Evolutionary conservation across 1,284 basidiomycete species (phyloP).

Genomic region (Meripilus lineatus): DNA sequence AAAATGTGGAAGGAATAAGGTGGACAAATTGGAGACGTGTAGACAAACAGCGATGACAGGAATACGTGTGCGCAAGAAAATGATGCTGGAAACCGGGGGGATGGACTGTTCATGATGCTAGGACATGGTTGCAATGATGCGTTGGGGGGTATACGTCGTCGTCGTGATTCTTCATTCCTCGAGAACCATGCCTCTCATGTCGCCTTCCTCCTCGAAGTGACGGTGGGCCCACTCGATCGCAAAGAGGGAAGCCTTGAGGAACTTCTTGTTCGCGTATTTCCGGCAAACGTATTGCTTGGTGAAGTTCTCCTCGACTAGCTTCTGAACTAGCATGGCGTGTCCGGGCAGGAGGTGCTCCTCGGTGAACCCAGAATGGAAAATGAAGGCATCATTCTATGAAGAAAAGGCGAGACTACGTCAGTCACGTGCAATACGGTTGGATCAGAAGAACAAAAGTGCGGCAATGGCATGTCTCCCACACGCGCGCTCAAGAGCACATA

Average conservation of each 20-base stretch:
- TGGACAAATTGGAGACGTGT: background rate
- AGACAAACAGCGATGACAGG: constrained; percentile 8
- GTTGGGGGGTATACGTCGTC: background rate
- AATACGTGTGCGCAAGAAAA: constrained; percentile 2
- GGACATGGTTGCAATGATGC: constrained; percentile 1
- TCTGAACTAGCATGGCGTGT: constrained; percentile 80
- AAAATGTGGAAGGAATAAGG: constrained; percentile 1
- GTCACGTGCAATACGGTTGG: constrained; percentile 43
- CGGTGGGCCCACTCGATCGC: constrained; percentile 64
- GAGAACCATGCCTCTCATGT: constrained; percentile 44
- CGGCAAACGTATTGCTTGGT: constrained; percentile 86
- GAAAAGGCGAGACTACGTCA: constrained; percentile 26
- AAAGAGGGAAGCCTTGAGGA: constrained; percentile 81
- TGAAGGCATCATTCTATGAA: constrained; percentile 80
- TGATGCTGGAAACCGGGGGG: background rate
- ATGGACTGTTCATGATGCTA: background rate
- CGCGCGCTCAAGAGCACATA: constrained; percentile 13
- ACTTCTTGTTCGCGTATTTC: constrained; percentile 98
- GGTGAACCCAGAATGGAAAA: constrained; percentile 91
- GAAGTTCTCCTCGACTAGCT: constrained; percentile 80
- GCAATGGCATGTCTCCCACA: constrained; percentile 19
- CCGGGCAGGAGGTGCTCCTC: constrained; percentile 87
- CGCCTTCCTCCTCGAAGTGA: constrained; percentile 24
- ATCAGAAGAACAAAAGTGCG: constrained; percentile 22
- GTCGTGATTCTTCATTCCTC: constrained; percentile 26